Evolutionary conservation across 139 green algal species (phyloP).

Genomic region (Chlamydomonas applanata): DNA sequence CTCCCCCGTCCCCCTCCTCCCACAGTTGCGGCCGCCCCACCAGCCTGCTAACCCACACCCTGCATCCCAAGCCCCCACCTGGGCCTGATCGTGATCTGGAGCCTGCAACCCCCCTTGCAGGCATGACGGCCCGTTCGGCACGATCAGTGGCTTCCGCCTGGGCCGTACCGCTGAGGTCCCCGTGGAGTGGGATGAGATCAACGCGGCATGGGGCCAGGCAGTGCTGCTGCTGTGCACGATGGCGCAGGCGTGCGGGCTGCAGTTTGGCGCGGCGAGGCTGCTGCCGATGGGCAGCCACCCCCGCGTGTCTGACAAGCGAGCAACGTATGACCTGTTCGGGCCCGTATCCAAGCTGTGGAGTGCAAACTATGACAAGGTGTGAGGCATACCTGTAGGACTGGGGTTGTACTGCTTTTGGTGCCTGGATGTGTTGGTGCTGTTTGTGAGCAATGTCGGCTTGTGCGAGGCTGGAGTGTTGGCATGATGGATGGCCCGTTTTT

Average conservation of each 20-base stretch:
- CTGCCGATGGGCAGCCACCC: conserved; percentile 86
- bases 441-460: no score
- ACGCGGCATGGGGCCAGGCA: conserved; percentile 92
- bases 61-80: no score
- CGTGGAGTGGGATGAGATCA: conserved; percentile 98
- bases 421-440: no score
- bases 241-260: conserved; percentile 66
- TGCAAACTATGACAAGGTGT: conserved; percentile 73
- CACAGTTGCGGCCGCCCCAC: neutral
- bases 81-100: no score
- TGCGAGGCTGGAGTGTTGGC: no score
- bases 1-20: no score
- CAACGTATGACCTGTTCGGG: conserved; percentile 86
- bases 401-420: no score
- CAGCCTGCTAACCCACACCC: neutral
- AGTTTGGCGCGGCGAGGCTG: conserved; percentile 59
- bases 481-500: no score
- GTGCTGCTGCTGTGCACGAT: conserved; percentile 93
- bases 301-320: conserved; percentile 70
- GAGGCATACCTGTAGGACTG: no score
- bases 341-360: conserved; percentile 79
- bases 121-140: conserved; percentile 85
- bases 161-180: conserved; percentile 65
- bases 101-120: no score
- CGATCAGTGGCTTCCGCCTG: conserved; percentile 86